Conservation (phyloP, 345 rosid species). For the Atalantia buxifolia region DNA sequence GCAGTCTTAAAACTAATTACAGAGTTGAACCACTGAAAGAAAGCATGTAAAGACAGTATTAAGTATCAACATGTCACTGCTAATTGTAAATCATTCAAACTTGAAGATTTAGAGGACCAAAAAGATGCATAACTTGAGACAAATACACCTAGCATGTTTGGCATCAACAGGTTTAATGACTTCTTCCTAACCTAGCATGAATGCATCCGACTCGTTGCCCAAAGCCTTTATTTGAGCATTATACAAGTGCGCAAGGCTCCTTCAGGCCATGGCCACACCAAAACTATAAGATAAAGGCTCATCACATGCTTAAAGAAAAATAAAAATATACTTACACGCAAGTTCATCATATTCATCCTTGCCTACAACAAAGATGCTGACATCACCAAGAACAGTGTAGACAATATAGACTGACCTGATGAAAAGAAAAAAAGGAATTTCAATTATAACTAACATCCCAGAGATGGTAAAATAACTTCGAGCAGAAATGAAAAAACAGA, state of each 20-base stretch:
- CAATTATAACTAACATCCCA: background rate
- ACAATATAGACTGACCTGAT: slow-evolving; percentile 91
- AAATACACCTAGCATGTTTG: background rate
- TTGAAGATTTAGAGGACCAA: slow-evolving; percentile 4
- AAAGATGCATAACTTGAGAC: background rate
- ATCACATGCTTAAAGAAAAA: slow-evolving; percentile 1
- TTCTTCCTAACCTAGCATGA: background rate
- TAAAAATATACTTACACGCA: slow-evolving; percentile 60
- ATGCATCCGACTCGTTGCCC: background rate
- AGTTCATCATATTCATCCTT: slow-evolving; percentile 99
- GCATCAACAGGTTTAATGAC: background rate
- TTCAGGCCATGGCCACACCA: no score
- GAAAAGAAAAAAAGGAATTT: slow-evolving; percentile 13
- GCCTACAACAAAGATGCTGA: slow-evolving; percentile 84
- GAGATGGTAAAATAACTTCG: background rate
- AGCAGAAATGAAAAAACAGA: background rate
- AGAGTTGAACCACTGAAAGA: slow-evolving; percentile 1
- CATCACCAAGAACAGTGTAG: slow-evolving; percentile 89
- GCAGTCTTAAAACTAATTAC: background rate
- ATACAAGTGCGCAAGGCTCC: no score
- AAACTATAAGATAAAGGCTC: no score
- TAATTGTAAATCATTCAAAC: background rate
- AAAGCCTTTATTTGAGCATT: no score
- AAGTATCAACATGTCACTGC: background rate
- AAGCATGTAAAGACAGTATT: background rate